Conservation (phyloP, 2,329 filamentous ascomycete genomes). For the Verticillium isaacii region DNA sequence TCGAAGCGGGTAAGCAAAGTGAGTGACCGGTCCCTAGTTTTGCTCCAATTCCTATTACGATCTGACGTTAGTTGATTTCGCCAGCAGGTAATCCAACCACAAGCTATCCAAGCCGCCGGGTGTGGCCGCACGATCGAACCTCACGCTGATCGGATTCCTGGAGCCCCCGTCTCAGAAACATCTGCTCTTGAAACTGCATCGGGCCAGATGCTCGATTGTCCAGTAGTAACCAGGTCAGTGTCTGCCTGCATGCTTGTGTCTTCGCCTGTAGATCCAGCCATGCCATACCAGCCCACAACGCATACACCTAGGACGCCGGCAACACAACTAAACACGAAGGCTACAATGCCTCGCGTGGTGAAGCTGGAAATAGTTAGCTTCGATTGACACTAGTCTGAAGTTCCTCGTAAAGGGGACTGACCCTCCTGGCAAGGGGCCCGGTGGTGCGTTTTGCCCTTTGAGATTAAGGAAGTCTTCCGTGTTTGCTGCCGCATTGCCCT, state of each 20-base stretch:
- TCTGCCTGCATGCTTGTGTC: background rate
- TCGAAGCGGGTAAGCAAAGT: too few relatives aligned
- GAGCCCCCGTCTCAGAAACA: background rate
- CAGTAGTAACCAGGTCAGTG: background rate
- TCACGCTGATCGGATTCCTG: background rate
- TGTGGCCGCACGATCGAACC: too few relatives aligned
- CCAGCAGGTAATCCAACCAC: too few relatives aligned
- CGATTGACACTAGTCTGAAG: background rate
- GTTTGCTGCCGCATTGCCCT: constrained; percentile 74
- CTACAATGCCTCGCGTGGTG: constrained; percentile 65
- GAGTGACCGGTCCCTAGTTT: too few relatives aligned
- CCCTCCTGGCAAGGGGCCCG: constrained; percentile 57
- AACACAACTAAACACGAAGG: constrained; percentile 67
- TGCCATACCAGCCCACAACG: constrained; percentile 64
- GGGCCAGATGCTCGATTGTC: background rate
- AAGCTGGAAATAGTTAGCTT: constrained; percentile 37
- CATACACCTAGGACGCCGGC: constrained; percentile 64
- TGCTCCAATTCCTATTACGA: too few relatives aligned
- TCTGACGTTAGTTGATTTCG: too few relatives aligned
- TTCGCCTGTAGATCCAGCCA: constrained; percentile 22
- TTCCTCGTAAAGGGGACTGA: constrained; percentile 22
- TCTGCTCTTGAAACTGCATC: background rate
- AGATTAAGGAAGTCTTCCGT: constrained; percentile 59
- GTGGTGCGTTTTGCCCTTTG: constrained; percentile 51
- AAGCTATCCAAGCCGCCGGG: too few relatives aligned